phyloP scores from a whole-genome alignment of 257 asterid species.

The Solanum corneliomulleri region DNA sequence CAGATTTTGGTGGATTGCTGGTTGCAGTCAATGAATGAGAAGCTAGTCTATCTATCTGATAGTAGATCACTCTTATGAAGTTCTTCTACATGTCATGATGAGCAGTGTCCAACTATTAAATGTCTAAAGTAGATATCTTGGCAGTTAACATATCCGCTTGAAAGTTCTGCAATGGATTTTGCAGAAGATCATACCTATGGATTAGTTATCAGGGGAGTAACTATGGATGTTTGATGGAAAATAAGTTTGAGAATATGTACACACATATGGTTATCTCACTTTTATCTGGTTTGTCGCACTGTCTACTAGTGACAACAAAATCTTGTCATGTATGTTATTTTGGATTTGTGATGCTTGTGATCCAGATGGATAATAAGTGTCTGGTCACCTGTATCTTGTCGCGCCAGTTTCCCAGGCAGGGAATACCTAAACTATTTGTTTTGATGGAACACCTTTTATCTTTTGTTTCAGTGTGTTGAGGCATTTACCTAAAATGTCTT shows the following conservation, averaged over 20 bases:
- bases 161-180: slow-evolving; percentile 3
- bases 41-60: slow-evolving; percentile 29
- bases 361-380: background rate
- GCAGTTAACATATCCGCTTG: slow-evolving; percentile 1
- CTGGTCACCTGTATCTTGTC: background rate
- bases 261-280: background rate
- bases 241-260: slow-evolving; percentile 10
- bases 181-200: background rate
- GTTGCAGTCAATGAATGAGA: slow-evolving; percentile 19
- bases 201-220: slow-evolving; percentile 1
- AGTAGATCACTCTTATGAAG: slow-evolving; percentile 13
- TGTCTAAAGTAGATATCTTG: slow-evolving; percentile 5
- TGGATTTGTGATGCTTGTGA: background rate
- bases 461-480: background rate
- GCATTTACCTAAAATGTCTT: background rate
- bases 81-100: slow-evolving; percentile 26
- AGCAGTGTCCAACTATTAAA: slow-evolving; percentile 16
- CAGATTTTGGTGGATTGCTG: slow-evolving; percentile 23
- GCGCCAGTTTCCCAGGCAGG: background rate
- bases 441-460: too few species aligned
- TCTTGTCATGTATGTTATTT: background rate
- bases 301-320: background rate
- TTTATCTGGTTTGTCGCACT: background rate
- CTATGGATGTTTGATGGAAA: slow-evolving; percentile 1
- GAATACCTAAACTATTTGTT: background rate